These are phyloP conservation scores for Trichoderma asperellum DNA, from an alignment of 2,329 filamentous ascomycete species.

Conservation along the genomic window DNA sequence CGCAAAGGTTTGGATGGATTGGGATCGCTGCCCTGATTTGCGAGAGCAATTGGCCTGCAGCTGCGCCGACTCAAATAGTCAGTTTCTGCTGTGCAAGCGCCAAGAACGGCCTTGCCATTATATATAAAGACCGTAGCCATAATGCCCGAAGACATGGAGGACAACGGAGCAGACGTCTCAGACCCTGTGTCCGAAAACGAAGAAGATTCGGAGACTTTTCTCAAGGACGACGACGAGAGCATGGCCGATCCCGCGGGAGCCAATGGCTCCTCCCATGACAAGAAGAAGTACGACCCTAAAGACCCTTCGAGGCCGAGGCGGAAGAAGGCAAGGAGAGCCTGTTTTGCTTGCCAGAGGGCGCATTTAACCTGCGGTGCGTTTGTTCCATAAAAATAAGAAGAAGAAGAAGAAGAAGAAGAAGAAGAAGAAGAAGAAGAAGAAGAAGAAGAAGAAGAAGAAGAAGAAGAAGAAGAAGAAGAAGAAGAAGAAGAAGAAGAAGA, in stretches of 20 bases:
- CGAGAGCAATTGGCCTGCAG: constrained; percentile 29
- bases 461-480: neutral
- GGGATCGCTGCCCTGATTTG: constrained; percentile 41
- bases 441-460: neutral
- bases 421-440: neutral
- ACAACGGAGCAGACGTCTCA: constrained; percentile 59
- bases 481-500: neutral
- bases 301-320: constrained; percentile 86
- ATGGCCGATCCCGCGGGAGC: constrained; percentile 55
- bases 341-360: constrained; percentile 94
- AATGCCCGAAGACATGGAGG: constrained; percentile 60
- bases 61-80: constrained; percentile 24
- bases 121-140: constrained; percentile 57
- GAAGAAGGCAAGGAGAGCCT: constrained; percentile 95
- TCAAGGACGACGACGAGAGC: constrained; percentile 56
- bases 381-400: neutral
- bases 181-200: constrained; percentile 64
- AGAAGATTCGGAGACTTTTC: constrained; percentile 55
- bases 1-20: constrained; percentile 35
- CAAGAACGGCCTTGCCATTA: constrained; percentile 25
- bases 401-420: neutral
- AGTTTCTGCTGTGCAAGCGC: constrained; percentile 35
- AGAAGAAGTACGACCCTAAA: constrained; percentile 79
- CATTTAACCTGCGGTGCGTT: constrained; percentile 97
- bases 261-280: constrained; percentile 55